Base-by-base conservation (phyloP, 306 rosid species). In the Quercus dentata region DNA sequence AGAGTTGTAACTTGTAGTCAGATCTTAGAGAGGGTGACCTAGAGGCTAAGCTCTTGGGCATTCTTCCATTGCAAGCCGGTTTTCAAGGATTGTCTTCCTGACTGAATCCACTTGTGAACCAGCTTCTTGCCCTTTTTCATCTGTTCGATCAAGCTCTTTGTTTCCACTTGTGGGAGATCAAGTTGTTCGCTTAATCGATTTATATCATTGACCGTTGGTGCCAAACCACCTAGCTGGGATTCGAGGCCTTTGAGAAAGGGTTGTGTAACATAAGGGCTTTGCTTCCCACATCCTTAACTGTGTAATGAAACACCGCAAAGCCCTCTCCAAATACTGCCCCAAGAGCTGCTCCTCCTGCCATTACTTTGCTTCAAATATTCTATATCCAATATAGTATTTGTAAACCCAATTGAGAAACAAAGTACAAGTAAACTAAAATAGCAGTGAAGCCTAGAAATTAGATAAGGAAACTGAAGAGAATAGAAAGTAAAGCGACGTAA, bases 281-380 rank as follows among this genome's bases (percentile, higher is more conserved):
- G 15, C 15, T 15, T 31, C 41, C 54, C 38, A 35, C 64, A 21
- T 74, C 13, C 58, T 27, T 33, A 46, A 74, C 19, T 1, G 4
- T 61, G 6, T 30, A 30, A 46, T 23, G 12, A 28, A 81, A 57
- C 17, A 38, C 11, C 10, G 46, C 46, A 38, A 38, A 38, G 46
- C 11, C 46, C 46, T 38, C 10, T 38, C 46, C 75, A 54, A 77
- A 61, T 3, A 41, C 68, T 0, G 73, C 69, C 5, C 79, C 82
- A 21, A 52, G 17, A 73, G 62, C 74, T 30, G 49, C 82, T 4
- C 59, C 82, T 4, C 78, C 71, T 25, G 68, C 71, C 71, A 65
- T 17, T 6, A 1, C 14, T 65, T 65, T 19, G 71, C 71, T 65
- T 63, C 46, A 38, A 38, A 38, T 38, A 38, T 38, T 38, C 46